A percentile compares a stretch with the other conserved stretches of the same genome.
Evolutionary conservation across 192 early-diverging fungal species (phyloP).

Genomic region (Coemansia sp.): DNA sequence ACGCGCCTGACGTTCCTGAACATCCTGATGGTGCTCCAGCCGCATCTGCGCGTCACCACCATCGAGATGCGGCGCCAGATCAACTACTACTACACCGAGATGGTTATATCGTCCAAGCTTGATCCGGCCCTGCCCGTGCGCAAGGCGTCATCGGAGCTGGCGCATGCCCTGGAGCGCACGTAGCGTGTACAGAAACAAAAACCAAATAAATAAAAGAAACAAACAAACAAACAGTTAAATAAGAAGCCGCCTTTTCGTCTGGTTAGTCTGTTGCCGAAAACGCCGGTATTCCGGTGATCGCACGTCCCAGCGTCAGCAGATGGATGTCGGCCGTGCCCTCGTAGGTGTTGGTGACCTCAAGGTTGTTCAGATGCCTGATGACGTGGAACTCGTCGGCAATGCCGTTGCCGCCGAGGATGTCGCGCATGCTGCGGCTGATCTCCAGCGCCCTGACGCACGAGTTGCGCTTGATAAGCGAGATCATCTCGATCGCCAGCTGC

Average conservation of each 20-base stretch:
- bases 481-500: conserved; percentile 89
- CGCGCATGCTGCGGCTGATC: conserved; percentile 86
- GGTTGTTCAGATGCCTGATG: conserved; percentile 90
- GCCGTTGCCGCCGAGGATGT: conserved; percentile 95
- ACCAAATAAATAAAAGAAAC: conserved; percentile 2
- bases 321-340: conserved; percentile 98
- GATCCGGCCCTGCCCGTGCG: conserved; percentile 52
- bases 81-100: conserved; percentile 44
- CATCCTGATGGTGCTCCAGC: conserved; percentile 41
- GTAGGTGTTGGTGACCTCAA: conserved; percentile 94
- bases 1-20: conserved; percentile 54
- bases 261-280: conserved; percentile 54
- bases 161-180: conserved; percentile 43
- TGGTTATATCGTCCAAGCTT: conserved; percentile 44
- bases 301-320: conserved; percentile 87
- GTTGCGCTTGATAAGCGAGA: conserved; percentile 95
- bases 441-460: conserved; percentile 91
- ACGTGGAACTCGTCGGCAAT: conserved; percentile 96
- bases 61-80: conserved; percentile 37
- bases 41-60: conserved; percentile 28
- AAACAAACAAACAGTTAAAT: neutral
- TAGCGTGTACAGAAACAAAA: conserved; percentile 5
- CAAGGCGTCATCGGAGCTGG: conserved; percentile 50
- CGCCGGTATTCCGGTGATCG: conserved; percentile 87
- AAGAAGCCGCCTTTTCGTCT: neutral